These are phyloP conservation scores for Zostera marina DNA, from an alignment of 116 monocot genomes.

Conservation along the genomic window DNA sequence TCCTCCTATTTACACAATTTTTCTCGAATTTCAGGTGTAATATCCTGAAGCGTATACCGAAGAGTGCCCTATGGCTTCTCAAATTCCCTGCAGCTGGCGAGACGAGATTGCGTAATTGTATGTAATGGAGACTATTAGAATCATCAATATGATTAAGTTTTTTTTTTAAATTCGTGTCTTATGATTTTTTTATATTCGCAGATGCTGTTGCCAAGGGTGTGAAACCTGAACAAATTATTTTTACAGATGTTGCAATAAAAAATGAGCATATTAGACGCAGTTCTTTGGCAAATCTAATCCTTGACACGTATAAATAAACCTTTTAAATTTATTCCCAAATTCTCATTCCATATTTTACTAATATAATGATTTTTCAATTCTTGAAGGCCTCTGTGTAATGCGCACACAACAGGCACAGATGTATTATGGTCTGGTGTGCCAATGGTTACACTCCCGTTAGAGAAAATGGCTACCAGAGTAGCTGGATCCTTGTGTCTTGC, in stretches of 20 bases:
- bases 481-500: conserved; percentile 90
- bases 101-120: conserved; percentile 68
- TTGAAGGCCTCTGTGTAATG: conserved; percentile 80
- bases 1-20: background rate
- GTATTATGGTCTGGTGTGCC: conserved; percentile 92
- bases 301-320: conserved; percentile 44
- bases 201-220: conserved; percentile 85
- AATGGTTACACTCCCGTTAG: conserved; percentile 77
- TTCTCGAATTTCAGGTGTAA: conserved; percentile 58
- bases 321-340: background rate
- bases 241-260: conserved; percentile 93
- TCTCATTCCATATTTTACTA: background rate
- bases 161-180: background rate
- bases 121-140: conserved; percentile 6
- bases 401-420: conserved; percentile 94
- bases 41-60: conserved; percentile 86
- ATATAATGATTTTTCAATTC: background rate
- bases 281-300: conserved; percentile 78
- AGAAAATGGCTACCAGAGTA: conserved; percentile 98
- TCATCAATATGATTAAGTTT: background rate
- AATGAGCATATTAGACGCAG: conserved; percentile 88
- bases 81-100: conserved; percentile 94
- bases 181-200: conserved; percentile 11
- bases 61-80: conserved; percentile 85
- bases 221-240: conserved; percentile 74